Evolutionary conservation across 1,139 yeast species (phyloP), one percentile per base, ranked within the genome.

Genomic region (Barnettozyma hawaiiensis): DNA sequence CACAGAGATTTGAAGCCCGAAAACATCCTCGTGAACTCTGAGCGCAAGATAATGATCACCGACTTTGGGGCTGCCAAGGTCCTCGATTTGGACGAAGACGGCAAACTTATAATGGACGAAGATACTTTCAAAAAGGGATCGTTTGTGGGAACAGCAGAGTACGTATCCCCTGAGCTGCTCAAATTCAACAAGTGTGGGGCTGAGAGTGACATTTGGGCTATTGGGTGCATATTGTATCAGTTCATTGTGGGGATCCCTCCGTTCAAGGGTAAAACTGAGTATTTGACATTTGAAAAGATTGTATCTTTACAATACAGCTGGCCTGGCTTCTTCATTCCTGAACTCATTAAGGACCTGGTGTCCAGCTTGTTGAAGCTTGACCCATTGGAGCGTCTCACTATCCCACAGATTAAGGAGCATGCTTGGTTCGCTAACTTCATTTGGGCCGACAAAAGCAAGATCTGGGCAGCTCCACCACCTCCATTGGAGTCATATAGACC

Each of bases 141-240:
- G 0, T 84, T 84, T 64, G 95, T 84, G 6, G 94, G 95, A 0
- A 92, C 99, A 2, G 96, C 96, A 0, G 84, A 78, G 49, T 78
- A 78, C 47, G 92, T 84, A 2, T 79, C 89, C 0, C 94, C 94
- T 0, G 95, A 85, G 55, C 61, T 85, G 29, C 63, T 85, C 40
- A 78, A 80, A 44, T 73, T 69, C 54, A 84, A 84, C 55, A 76
- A 78, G 50, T 81, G 89, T 59, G 85, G 86, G 12, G 80, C 76
- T 53, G 82, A 83, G 21, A 80, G 89, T 38, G 95, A 82, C 62
- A 64, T 81, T 24, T 85, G 95, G 95, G 92, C 94, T 0, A 63
- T 82, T 50, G 95, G 94, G 0, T 85, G 95, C 61, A 82, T 85
- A 32, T 55, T 84, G 10, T 85, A 77, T 55, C 94, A 85, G 59